These are phyloP conservation scores for Schoenoplectus triqueter DNA, from an alignment of 202 grass and related monocot genomes.

Conservation along the genomic window DNA sequence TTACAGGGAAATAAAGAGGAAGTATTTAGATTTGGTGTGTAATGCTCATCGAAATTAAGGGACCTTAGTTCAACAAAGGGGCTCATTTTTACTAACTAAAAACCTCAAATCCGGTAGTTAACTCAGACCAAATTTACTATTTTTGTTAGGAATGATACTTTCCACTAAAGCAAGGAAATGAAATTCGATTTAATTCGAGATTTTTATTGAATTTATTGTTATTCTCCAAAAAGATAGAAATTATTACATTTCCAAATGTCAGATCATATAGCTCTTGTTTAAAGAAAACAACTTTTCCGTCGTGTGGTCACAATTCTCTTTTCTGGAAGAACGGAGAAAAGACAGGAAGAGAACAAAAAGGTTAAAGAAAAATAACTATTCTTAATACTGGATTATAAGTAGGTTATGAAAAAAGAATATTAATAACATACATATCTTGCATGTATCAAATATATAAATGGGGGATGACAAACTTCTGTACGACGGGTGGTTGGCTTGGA, in stretches of 20 bases:
- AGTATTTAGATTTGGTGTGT: neutral
- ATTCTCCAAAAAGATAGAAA: neutral
- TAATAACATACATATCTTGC: neutral
- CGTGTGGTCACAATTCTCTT: neutral
- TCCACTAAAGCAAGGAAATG: neutral
- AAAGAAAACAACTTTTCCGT: neutral
- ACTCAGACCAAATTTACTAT: slow-evolving; percentile 8
- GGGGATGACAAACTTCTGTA: slow-evolving; percentile 10
- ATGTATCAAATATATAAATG: neutral
- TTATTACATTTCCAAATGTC: neutral
- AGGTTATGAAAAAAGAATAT: neutral
- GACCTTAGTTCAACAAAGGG: neutral
- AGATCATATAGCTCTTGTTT: neutral
- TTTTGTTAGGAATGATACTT: slow-evolving; percentile 8
- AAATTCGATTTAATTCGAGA: neutral
- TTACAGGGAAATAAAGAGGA: neutral
- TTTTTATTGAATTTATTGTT: neutral
- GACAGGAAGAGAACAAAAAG: neutral
- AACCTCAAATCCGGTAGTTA: neutral
- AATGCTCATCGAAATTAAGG: neutral
- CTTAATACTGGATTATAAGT: neutral
- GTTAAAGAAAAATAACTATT: neutral
- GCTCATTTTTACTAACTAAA: neutral
- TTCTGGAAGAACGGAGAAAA: neutral
- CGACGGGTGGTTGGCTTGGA: slow-evolving; percentile 10